phyloP scores from a whole-genome alignment of 805 yeast genomes.

The Pichia deserticola region DNA sequence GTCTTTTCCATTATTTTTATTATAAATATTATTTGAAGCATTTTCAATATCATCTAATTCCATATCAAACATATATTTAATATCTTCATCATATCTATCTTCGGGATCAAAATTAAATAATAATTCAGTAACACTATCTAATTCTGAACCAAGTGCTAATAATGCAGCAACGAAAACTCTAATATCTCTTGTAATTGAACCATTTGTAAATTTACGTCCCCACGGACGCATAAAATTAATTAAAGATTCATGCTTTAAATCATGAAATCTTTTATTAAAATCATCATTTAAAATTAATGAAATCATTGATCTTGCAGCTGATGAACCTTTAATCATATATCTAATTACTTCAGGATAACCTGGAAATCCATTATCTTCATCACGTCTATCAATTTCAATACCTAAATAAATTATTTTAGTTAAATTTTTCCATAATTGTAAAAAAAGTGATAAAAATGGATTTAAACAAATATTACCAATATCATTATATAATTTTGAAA shows the following conservation, averaged over 20 bases:
- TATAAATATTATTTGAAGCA: background rate
- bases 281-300: conserved; percentile 54
- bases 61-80: conserved; percentile 29
- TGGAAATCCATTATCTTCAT: conserved; percentile 34
- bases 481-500: conserved; percentile 35
- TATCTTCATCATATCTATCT: conserved; percentile 63
- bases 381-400: conserved; percentile 48
- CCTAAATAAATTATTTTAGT: conserved; percentile 54
- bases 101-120: conserved; percentile 49
- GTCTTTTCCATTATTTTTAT: too few species aligned
- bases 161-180: conserved; percentile 52
- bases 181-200: conserved; percentile 52
- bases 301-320: conserved; percentile 54
- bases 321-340: conserved; percentile 50
- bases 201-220: conserved; percentile 54
- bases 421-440: conserved; percentile 60
- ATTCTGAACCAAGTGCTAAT: conserved; percentile 39
- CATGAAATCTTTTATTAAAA: conserved; percentile 38
- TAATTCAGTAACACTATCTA: conserved; percentile 46
- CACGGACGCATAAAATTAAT: conserved; percentile 58
- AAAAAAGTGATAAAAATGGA: conserved; percentile 53
- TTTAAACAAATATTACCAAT: conserved; percentile 36
- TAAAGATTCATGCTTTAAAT: conserved; percentile 51
- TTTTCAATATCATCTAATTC: conserved; percentile 23
- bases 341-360: conserved; percentile 40